Conservation (phyloP, 2,329 filamentous ascomycete genomes). For the Curvularia spicifera region DNA sequence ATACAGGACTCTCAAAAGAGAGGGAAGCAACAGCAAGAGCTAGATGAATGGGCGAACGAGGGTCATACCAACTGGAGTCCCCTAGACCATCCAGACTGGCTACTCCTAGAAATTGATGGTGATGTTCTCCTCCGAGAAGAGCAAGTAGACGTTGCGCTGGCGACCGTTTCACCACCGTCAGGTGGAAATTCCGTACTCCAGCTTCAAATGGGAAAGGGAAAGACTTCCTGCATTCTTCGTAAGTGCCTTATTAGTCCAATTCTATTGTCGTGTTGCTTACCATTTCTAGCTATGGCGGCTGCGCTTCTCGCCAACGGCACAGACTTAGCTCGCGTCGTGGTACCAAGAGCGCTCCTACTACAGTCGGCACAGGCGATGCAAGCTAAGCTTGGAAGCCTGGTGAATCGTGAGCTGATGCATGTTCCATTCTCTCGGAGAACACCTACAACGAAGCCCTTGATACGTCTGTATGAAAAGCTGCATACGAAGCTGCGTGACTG, state of each 20-base stretch:
- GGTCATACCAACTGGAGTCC: constrained; percentile 66
- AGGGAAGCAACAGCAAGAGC: constrained; percentile 29
- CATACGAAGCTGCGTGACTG: constrained; percentile 52
- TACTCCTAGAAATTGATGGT: constrained; percentile 70
- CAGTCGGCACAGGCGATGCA: constrained; percentile 66
- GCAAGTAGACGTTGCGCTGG: constrained; percentile 67
- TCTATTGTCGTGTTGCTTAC: no score
- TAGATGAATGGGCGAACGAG: constrained; percentile 55
- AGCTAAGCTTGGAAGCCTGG: constrained; percentile 61
- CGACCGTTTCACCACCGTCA: constrained; percentile 63
- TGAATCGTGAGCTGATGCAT: constrained; percentile 61
- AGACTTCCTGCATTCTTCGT: constrained; percentile 66
- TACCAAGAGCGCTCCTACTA: constrained; percentile 62
- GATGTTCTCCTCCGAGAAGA: constrained; percentile 67
- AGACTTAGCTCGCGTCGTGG: constrained; percentile 60
- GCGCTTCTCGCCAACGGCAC: constrained; percentile 49
- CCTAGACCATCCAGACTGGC: constrained; percentile 64
- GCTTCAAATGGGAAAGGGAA: constrained; percentile 71
- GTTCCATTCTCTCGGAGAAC: constrained; percentile 65
- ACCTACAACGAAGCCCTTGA: constrained; percentile 38
- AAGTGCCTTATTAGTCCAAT: no score
- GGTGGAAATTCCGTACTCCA: constrained; percentile 66
- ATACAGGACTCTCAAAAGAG: constrained; percentile 47
- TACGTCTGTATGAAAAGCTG: constrained; percentile 46
- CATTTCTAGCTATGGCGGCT: constrained; percentile 59